Evolutionary conservation across 352 stramenopile species (phyloP), one percentile per base, ranked within the genome.

Genomic region (Globisporangium okanoganense): DNA sequence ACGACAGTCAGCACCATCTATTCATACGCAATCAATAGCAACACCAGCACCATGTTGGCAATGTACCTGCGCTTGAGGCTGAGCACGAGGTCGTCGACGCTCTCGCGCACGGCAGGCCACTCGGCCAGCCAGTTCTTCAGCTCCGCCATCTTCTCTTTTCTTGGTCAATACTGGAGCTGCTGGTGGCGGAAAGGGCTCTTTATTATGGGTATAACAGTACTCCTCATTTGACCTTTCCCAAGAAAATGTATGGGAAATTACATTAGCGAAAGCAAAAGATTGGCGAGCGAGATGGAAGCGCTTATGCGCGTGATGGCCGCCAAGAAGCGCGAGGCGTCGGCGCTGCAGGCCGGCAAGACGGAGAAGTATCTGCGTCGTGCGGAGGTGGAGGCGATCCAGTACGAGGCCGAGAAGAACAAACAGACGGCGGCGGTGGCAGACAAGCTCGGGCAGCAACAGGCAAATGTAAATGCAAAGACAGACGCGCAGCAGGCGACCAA

Each of bases 281-380:
- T 44, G 16, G 38, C 38, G 38, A 22, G 40, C 40, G 18, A 43
- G 12, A 94, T 94, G 85, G 85, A 94, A 9, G 78, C 78, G 40
- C 58, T 94, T 27, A 64, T 88, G 75, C 68, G 63, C 5, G 81
- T 91, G 64, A 85, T 94, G 81, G 82, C 78, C 43, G 75, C 85
- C 12, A 92, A 92, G 79, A 94, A 94, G 72, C 85, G 71, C 57
- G 81, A 92, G 67, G 53, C 86, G n/a, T 81, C 78, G 53, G 63
- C 59, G 24, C 62, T 91, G 44, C 65, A 80, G 45, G 69, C 64
- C 9, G 66, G 86, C 61, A 88, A 88, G 61, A 73, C 66, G 56
- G 73, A 89, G 54, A 95, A 95, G 67, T 95, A 94, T 64, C 40
- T 94, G 56, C 81, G 87, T 25, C 82, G 83, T 13, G 70, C 66